phyloP scores from a whole-genome alignment of 306 rosid species.

The Argentina anserina region DNA sequence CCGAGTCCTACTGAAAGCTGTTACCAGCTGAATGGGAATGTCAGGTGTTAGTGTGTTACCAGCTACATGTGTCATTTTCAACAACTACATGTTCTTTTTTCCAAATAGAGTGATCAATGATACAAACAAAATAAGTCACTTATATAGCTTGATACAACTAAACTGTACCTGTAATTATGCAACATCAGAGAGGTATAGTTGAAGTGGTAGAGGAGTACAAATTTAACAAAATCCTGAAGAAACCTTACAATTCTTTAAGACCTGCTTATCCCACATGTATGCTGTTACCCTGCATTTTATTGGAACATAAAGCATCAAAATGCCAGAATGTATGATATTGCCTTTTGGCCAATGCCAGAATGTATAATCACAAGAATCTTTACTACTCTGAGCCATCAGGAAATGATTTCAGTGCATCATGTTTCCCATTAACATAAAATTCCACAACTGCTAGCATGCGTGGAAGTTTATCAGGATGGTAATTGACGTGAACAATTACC shows the following conservation, averaged over 20 bases:
- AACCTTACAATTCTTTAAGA: not conserved
- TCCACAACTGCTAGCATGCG: constrained; percentile 83
- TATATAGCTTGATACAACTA: not conserved
- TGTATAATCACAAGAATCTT: constrained; percentile 9
- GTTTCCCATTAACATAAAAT: constrained; percentile 61
- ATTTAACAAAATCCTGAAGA: not conserved
- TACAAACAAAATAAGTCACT: too few relatives aligned
- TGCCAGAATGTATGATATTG: not conserved
- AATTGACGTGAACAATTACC: constrained; percentile 77
- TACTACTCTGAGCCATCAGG: constrained; percentile 79
- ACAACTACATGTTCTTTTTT: not conserved
- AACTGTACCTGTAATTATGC: not conserved
- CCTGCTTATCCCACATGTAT: not conserved
- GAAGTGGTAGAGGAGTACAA: not conserved
- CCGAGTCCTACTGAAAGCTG: not conserved
- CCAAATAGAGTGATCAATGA: not conserved
- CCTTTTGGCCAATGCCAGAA: not conserved
- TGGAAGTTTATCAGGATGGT: constrained; percentile 79
- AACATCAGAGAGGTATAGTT: not conserved
- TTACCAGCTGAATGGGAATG: too few relatives aligned
- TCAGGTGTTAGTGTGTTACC: too few relatives aligned
- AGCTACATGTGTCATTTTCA: not conserved
- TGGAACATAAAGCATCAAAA: constrained; percentile 18
- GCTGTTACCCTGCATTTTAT: constrained; percentile 1
- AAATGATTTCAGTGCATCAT: constrained; percentile 69